Evolutionary conservation across 108 stramenopile species (phyloP).

Genomic region (Cyclotella baltica): DNA sequence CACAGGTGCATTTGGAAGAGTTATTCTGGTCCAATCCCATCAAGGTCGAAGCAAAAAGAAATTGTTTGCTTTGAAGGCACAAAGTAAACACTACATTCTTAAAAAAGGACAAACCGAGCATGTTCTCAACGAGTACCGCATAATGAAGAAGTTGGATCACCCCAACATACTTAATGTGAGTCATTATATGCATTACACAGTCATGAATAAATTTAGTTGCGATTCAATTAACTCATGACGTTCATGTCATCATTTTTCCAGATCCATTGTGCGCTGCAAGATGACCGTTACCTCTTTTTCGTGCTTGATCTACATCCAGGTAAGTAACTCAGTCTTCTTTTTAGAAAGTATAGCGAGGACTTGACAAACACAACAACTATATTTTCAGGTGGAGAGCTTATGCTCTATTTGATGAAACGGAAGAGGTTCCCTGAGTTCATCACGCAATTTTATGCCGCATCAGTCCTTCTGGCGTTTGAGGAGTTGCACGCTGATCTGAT

Average conservation of each 20-base stretch:
- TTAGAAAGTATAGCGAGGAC: no score
- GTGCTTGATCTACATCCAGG: constrained; percentile 64
- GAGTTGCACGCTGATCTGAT: constrained; percentile 70
- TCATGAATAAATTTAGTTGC: no score
- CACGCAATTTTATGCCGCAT: constrained; percentile 75
- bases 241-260: neutral
- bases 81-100: constrained; percentile 65
- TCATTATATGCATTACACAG: neutral
- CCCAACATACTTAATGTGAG: constrained; percentile 56
- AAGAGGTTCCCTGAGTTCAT: constrained; percentile 38
- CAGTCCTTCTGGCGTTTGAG: constrained; percentile 71
- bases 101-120: constrained; percentile 65
- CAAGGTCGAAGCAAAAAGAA: constrained; percentile 32
- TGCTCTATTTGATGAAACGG: constrained; percentile 25
- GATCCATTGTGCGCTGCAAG: constrained; percentile 65
- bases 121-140: constrained; percentile 57
- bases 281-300: constrained; percentile 62
- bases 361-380: no score
- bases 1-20: constrained; percentile 58
- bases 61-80: constrained; percentile 75
- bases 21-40: constrained; percentile 45
- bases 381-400: constrained; percentile 31
- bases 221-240: no score
- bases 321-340: no score
- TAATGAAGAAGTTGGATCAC: constrained; percentile 58